A percentile compares a stretch with the other conserved stretches of the same genome.
phyloP scores from a whole-genome alignment of 2,329 filamentous ascomycete genomes.

The Cercospora citrullina region DNA sequence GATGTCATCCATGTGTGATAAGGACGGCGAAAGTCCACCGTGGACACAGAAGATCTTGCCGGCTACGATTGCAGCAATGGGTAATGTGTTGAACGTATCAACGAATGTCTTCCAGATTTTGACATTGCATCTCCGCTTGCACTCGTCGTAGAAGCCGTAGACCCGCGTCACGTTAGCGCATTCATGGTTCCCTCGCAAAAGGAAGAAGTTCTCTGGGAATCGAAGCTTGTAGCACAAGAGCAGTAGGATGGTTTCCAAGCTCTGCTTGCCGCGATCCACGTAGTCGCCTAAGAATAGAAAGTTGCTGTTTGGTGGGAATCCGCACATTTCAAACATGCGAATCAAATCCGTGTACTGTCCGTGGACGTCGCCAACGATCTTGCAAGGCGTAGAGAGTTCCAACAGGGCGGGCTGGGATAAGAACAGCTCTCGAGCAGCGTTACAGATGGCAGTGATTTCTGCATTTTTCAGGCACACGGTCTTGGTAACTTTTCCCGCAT shows the following conservation, averaged over 20 bases:
- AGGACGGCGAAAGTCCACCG: constrained; percentile 85
- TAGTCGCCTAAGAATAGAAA: constrained; percentile 95
- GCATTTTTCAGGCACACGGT: constrained; percentile 96
- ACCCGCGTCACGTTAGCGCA: constrained; percentile 94
- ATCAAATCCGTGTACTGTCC: constrained; percentile 96
- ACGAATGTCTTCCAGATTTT: constrained; percentile 99
- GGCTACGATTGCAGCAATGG: constrained; percentile 93
- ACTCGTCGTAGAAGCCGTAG: constrained; percentile 98
- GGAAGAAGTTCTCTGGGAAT: constrained; percentile 95
- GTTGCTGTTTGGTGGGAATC: constrained; percentile 88
- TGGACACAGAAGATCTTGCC: constrained; percentile 98
- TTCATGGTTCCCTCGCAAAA: constrained; percentile 92
- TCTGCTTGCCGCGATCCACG: constrained; percentile 94
- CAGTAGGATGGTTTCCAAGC: constrained; percentile 88
- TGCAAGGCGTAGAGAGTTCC: constrained; percentile 91
- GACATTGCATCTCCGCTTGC: constrained; percentile 92
- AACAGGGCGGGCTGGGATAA: constrained; percentile 88
- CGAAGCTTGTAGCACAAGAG: constrained; percentile 96
- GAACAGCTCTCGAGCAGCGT: constrained; percentile 83
- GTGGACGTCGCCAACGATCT: constrained; percentile 96
- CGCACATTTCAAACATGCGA: constrained; percentile 97
- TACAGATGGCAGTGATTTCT: constrained; percentile 91
- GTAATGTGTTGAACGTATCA: constrained; percentile 92
- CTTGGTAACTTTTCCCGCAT: constrained; percentile 96
- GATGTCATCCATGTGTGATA: constrained; percentile 98